Evolutionary conservation across 2,329 filamentous ascomycete genomes (phyloP).

Genomic region (Sphaerulina vaccinii): DNA sequence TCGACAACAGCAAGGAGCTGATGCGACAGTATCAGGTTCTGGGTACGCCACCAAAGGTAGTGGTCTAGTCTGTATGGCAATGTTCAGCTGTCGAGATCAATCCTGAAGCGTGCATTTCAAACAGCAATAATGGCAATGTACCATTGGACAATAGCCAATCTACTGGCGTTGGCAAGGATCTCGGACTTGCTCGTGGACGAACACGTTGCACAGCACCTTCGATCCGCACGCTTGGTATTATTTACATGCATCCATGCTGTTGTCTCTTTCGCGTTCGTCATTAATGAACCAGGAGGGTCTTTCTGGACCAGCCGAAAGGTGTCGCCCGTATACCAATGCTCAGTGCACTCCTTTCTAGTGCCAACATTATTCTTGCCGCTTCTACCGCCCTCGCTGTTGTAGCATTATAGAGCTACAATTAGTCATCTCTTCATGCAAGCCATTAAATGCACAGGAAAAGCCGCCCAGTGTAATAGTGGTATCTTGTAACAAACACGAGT

Average conservation of each 20-base stretch:
- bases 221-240: constrained; percentile 14
- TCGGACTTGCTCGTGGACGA: constrained; percentile 1
- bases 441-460: constrained; percentile 16
- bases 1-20: constrained; percentile 1
- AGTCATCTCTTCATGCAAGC: constrained; percentile 18
- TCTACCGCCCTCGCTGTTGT: background rate
- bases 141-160: too few species aligned
- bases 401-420: constrained; percentile 11
- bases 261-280: constrained; percentile 8
- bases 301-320: constrained; percentile 15
- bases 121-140: too few species aligned
- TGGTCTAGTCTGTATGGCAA: background rate
- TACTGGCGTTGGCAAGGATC: too few species aligned
- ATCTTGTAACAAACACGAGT: constrained; percentile 13
- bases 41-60: background rate
- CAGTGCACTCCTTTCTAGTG: background rate
- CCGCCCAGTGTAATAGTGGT: constrained; percentile 13
- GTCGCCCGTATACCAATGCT: background rate
- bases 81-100: too few species aligned
- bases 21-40: background rate
- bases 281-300: constrained; percentile 10
- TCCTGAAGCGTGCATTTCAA: too few species aligned
- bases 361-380: background rate
- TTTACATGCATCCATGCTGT: constrained; percentile 21
- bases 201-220: constrained; percentile 18